phyloP scores from a whole-genome alignment of 2,329 filamentous ascomycete genomes.

The Colletotrichum chlorophyti region DNA sequence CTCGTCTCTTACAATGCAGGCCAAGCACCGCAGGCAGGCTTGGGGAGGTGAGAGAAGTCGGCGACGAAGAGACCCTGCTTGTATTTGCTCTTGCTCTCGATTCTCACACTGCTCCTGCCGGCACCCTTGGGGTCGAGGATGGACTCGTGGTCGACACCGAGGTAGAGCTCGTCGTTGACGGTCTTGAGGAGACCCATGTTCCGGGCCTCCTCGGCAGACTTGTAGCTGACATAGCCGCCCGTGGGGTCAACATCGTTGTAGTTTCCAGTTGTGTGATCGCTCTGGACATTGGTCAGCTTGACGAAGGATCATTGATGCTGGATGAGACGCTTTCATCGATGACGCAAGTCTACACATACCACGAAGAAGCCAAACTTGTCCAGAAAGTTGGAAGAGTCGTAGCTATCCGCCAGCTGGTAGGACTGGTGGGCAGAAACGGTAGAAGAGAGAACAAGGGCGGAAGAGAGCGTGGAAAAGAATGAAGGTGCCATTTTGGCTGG shows the following conservation, averaged over 20 bases:
- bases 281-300: too few relatives aligned
- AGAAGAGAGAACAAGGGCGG: conserved; percentile 20
- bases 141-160: conserved; percentile 46
- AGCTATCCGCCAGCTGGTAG: conserved; percentile 28
- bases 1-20: conserved; percentile 64
- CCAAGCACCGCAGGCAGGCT: conserved; percentile 72
- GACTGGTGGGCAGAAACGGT: conserved; percentile 10
- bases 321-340: neutral
- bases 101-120: conserved; percentile 64
- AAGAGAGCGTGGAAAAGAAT: conserved; percentile 27
- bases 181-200: conserved; percentile 42
- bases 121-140: conserved; percentile 33
- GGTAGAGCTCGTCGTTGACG: conserved; percentile 42
- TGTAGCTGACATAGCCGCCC: conserved; percentile 68
- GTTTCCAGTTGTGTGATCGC: conserved; percentile 28
- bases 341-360: conserved; percentile 33
- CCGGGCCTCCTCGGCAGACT: conserved; percentile 41
- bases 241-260: conserved; percentile 60
- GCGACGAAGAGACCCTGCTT: conserved; percentile 72
- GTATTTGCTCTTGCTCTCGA: conserved; percentile 69
- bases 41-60: conserved; percentile 74
- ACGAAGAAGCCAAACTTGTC: conserved; percentile 53
- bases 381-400: conserved; percentile 49
- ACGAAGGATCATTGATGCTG: neutral
- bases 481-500: conserved; percentile 27